Conservation (phyloP, 2,329 filamentous ascomycete genomes). For the Talaromyces rugulosus region DNA sequence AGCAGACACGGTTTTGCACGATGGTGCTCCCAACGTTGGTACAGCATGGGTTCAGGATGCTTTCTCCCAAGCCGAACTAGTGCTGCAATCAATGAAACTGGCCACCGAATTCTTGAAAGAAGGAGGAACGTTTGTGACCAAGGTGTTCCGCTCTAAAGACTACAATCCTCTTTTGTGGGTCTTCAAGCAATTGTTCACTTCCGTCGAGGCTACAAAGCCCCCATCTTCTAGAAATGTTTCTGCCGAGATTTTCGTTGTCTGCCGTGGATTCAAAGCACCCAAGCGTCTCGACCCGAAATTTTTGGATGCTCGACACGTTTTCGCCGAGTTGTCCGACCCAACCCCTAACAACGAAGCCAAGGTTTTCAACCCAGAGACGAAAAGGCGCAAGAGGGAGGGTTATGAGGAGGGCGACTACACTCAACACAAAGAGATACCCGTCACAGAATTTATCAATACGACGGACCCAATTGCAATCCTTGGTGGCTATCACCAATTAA, state of each 20-base stretch:
- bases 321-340: slow-evolving; percentile 81
- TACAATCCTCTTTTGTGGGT: slow-evolving; percentile 97
- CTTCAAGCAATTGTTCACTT: slow-evolving; percentile 91
- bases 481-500: slow-evolving; percentile 76
- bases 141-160: slow-evolving; percentile 95
- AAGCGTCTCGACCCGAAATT: slow-evolving; percentile 91
- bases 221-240: slow-evolving; percentile 94
- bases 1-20: slow-evolving; percentile 90
- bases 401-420: slow-evolving; percentile 95
- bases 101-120: slow-evolving; percentile 89
- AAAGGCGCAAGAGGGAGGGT: slow-evolving; percentile 95
- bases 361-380: slow-evolving; percentile 94
- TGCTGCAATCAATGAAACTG: slow-evolving; percentile 83
- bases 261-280: slow-evolving; percentile 89
- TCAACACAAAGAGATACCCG: slow-evolving; percentile 82
- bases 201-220: slow-evolving; percentile 95
- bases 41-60: slow-evolving; percentile 98
- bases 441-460: slow-evolving; percentile 91
- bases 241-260: slow-evolving; percentile 98
- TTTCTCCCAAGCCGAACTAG: slow-evolving; percentile 93
- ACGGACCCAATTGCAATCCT: slow-evolving; percentile 89
- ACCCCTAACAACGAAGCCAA: slow-evolving; percentile 95
- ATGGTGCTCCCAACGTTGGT: slow-evolving; percentile 96
- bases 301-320: slow-evolving; percentile 82
- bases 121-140: slow-evolving; percentile 92